Evolutionary conservation across 345 rosid species (phyloP).

Genomic region (Psidium friedrichsthalianum): DNA sequence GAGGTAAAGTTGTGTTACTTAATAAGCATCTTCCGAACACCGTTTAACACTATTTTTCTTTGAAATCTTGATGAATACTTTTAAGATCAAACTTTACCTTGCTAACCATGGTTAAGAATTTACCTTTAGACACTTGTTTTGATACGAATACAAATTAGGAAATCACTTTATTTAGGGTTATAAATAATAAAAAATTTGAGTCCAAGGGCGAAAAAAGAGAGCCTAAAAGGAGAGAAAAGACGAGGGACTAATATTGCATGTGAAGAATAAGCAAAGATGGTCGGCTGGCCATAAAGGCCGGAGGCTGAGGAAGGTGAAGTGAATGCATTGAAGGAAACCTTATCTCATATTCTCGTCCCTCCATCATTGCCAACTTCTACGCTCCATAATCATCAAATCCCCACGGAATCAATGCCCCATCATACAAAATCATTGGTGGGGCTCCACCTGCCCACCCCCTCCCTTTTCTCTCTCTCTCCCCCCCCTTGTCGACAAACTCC

Average conservation of each 20-base stretch:
- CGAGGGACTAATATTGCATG: background rate
- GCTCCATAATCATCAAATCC: slow-evolving; percentile 34
- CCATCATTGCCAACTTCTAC: slow-evolving; percentile 35
- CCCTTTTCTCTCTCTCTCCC: background rate
- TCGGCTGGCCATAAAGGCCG: slow-evolving; percentile 3
- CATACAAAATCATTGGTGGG: slow-evolving; percentile 58
- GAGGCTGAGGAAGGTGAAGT: background rate
- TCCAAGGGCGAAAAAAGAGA: background rate
- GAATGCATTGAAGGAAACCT: background rate
- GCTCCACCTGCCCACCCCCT: slow-evolving; percentile 1
- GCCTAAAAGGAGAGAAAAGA: background rate
- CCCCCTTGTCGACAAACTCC: slow-evolving; percentile 7
- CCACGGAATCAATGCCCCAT: slow-evolving; percentile 44
- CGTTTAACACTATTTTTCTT: background rate
- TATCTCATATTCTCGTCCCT: slow-evolving; percentile 10
- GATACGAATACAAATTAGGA: background rate
- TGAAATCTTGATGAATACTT: background rate
- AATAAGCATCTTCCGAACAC: background rate
- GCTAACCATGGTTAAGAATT: background rate
- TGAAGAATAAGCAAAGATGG: slow-evolving; percentile 7
- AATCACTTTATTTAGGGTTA: background rate
- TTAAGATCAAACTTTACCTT: background rate
- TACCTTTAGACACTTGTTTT: background rate
- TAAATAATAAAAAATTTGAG: background rate
- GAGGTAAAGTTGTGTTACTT: background rate